A percentile compares a stretch with the other conserved stretches of the same genome.
These are phyloP conservation scores for Castanea sativa DNA, from an alignment of 306 rosid genomes.

Conservation along the genomic window DNA sequence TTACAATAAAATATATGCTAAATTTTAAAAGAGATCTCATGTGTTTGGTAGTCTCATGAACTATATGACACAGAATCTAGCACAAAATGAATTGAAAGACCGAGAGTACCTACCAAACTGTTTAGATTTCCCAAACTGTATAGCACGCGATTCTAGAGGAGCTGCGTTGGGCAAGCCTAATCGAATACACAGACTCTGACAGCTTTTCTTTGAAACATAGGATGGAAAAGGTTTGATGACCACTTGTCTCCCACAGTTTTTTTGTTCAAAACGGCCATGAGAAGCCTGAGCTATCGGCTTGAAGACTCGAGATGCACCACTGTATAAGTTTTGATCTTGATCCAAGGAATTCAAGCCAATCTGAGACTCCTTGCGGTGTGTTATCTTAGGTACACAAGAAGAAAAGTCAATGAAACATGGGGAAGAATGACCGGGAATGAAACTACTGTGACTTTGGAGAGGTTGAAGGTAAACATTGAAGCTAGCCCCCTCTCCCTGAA, in stretches of 20 bases:
- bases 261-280: neutral
- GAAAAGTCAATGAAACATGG: no score
- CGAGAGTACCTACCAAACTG: slow-evolving; percentile 50
- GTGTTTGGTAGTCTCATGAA: slow-evolving; percentile 14
- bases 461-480: neutral
- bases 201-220: no score
- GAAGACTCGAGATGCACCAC: no score
- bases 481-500: neutral
- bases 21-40: neutral
- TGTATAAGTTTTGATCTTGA: no score
- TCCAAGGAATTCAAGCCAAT: no score
- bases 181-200: no score
- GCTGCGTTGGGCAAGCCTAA: neutral
- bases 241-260: neutral
- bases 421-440: no score
- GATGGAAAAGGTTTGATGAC: no score
- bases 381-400: no score
- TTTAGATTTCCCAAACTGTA: neutral
- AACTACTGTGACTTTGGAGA: no score
- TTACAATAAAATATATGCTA: slow-evolving; percentile 9
- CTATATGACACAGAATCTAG: neutral
- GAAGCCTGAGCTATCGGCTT: no score
- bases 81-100: slow-evolving; percentile 6
- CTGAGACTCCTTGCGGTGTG: no score
- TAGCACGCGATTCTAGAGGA: neutral